These are phyloP conservation scores for Euphorbia corollata DNA, from an alignment of 441 rosid species.

Conservation along the genomic window DNA sequence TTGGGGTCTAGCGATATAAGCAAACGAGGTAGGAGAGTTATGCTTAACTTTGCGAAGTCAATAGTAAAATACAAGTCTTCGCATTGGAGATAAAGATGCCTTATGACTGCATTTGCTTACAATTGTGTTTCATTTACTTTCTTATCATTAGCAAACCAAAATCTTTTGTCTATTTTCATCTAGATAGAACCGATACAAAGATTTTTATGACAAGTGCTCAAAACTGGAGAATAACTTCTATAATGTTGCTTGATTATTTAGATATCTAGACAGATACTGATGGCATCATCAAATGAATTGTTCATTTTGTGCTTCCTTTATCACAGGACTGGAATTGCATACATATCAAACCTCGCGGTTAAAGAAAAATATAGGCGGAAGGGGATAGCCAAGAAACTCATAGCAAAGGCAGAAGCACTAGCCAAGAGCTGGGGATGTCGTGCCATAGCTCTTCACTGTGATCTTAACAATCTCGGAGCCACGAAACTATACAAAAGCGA, in stretches of 20 bases:
- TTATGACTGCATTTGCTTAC: background rate
- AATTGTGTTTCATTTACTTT: background rate
- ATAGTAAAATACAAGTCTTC: no score
- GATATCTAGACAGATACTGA: background rate
- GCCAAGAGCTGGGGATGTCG: constrained; percentile 83
- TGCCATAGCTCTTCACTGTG: constrained; percentile 77
- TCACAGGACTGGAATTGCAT: constrained; percentile 79
- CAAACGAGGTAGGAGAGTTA: no score
- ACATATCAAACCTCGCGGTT: constrained; percentile 85
- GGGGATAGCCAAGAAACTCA: constrained; percentile 75
- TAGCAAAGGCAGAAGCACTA: constrained; percentile 76
- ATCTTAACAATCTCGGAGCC: constrained; percentile 59
- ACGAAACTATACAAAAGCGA: constrained; percentile 59
- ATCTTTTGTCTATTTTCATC: background rate
- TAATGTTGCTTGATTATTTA: background rate
- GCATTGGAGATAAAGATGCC: background rate
- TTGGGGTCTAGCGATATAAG: no score
- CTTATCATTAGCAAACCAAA: background rate
- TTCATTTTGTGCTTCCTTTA: background rate
- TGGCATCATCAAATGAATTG: background rate
- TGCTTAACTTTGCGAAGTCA: no score
- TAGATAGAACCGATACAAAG: background rate
- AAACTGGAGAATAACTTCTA: background rate
- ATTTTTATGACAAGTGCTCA: background rate
- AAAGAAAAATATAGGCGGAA: constrained; percentile 58